A percentile compares a stretch with the other conserved stretches of the same genome.
Conservation (phyloP, 2,329 filamentous ascomycete genomes). For the Cladophialophora exuberans region DNA sequence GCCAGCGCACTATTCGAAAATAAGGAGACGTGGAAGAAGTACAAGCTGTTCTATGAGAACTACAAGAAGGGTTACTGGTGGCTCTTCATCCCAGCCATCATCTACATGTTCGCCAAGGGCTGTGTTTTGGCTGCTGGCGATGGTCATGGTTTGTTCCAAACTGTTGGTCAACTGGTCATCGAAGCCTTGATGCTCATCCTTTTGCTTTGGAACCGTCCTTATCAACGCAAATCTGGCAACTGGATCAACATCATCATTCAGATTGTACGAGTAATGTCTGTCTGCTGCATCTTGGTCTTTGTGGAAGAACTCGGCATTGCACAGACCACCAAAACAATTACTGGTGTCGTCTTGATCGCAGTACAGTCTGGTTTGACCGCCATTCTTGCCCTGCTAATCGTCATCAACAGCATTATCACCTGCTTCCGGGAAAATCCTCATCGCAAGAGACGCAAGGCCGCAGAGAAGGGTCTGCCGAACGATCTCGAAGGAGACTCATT, state of each 20-base stretch:
- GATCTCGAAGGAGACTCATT: slow-evolving; percentile 65
- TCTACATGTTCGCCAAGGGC: slow-evolving; percentile 90
- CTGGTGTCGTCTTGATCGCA: slow-evolving; percentile 90
- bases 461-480: slow-evolving; percentile 89
- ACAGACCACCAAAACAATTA: slow-evolving; percentile 91
- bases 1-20: slow-evolving; percentile 76
- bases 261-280: slow-evolving; percentile 83
- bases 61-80: slow-evolving; percentile 97
- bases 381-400: slow-evolving; percentile 81
- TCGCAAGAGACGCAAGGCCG: slow-evolving; percentile 82
- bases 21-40: slow-evolving; percentile 90
- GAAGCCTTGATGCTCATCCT: slow-evolving; percentile 79
- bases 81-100: slow-evolving; percentile 86
- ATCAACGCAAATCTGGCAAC: slow-evolving; percentile 82
- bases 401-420: slow-evolving; percentile 82
- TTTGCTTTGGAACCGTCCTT: slow-evolving; percentile 83
- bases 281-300: slow-evolving; percentile 87
- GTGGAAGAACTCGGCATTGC: slow-evolving; percentile 89
- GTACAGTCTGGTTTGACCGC: slow-evolving; percentile 84
- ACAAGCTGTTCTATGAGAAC: slow-evolving; percentile 95
- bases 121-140: slow-evolving; percentile 82
- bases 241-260: slow-evolving; percentile 94
- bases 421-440: slow-evolving; percentile 90
- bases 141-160: slow-evolving; percentile 82
- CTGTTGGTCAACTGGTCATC: slow-evolving; percentile 76